phyloP scores from a whole-genome alignment of 192 early-diverging fungal genomes.

The Coemansia guatemalensis region DNA sequence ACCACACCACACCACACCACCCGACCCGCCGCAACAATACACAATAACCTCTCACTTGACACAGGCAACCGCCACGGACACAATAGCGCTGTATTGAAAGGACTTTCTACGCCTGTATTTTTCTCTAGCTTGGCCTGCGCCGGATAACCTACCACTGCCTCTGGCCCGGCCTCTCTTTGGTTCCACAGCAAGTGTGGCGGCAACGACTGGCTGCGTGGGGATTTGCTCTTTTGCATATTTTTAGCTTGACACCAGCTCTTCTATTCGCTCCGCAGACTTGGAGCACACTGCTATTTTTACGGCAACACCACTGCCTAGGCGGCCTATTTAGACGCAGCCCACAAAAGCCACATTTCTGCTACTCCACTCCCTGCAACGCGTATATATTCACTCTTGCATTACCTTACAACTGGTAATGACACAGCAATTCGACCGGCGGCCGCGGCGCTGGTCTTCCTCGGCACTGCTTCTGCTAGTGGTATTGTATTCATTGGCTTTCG shows the following conservation, averaged over 20 bases:
- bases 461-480: constrained; percentile 2
- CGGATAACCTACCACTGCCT: not conserved
- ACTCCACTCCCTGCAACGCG: not conserved
- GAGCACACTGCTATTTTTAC: too few relatives aligned
- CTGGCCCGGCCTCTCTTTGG: not conserved
- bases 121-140: not conserved
- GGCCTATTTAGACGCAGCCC: not conserved
- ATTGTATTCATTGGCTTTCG: constrained; percentile 1
- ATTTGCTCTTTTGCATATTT: not conserved
- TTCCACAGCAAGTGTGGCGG: not conserved
- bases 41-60: not conserved
- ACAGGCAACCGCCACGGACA: not conserved
- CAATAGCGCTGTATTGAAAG: not conserved
- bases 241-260: not conserved
- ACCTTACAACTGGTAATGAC: not conserved
- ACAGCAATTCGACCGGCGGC: not conserved
- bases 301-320: too few relatives aligned
- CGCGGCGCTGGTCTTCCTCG: constrained; percentile 17
- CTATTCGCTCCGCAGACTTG: not conserved
- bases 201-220: not conserved
- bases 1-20: not conserved
- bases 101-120: not conserved
- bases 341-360: not conserved
- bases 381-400: not conserved
- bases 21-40: not conserved